A percentile compares a stretch with the other conserved stretches of the same genome.
Evolutionary conservation across 2,329 filamentous ascomycete species (phyloP).

Genomic region (Cladorrhinum sp.): DNA sequence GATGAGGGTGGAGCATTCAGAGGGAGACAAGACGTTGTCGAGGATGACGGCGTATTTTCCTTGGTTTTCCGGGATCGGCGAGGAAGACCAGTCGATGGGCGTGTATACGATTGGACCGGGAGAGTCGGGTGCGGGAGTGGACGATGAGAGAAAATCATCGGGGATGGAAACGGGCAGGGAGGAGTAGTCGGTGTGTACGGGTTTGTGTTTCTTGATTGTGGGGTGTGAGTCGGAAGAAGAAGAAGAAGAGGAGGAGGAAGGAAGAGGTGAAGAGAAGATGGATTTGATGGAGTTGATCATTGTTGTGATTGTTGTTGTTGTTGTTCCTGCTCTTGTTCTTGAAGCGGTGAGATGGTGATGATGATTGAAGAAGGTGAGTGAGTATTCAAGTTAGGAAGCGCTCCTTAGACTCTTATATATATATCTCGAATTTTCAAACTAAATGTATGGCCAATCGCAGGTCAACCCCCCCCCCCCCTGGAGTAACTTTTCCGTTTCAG

Average conservation of each 20-base stretch:
- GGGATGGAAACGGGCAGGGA: conserved; percentile 38
- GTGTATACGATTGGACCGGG: conserved; percentile 41
- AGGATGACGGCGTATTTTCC: conserved; percentile 58
- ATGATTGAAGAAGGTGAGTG: no score
- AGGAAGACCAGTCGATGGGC: conserved; percentile 53
- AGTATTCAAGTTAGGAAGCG: no score
- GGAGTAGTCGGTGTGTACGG: conserved; percentile 33
- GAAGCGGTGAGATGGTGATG: no score
- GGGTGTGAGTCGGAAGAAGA: background rate
- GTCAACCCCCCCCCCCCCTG: background rate
- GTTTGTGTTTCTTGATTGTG: conserved; percentile 9
- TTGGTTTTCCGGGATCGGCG: conserved; percentile 50
- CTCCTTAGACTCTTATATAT: no score
- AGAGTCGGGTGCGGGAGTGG: conserved; percentile 36
- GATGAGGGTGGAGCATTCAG: conserved; percentile 60
- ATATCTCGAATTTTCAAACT: no score
- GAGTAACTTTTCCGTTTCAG: background rate
- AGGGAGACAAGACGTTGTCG: conserved; percentile 59
- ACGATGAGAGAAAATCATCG: conserved; percentile 42
- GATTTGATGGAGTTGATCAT: conserved; percentile 1
- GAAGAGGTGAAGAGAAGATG: background rate
- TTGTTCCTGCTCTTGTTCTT: no score
- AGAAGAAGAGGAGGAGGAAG: no score
- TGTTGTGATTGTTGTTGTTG: no score
- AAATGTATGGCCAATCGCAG: background rate